Evolutionary conservation across 495 filamentous ascomycete species (phyloP).

Genomic region (Aspergillus sclerotiicarbonarius): DNA sequence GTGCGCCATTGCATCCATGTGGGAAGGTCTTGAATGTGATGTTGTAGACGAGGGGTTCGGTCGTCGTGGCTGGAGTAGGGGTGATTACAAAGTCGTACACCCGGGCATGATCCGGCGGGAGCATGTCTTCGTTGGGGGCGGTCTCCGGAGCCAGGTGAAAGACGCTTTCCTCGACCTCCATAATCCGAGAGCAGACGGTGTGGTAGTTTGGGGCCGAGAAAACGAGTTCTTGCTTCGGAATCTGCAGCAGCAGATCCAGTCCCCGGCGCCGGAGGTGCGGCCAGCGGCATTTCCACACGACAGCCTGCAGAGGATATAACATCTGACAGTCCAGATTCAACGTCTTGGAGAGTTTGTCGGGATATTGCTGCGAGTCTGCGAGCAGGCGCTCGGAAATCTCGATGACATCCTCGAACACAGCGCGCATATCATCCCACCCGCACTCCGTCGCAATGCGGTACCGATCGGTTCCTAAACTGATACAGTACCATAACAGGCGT

Average conservation of each 20-base stretch:
- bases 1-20: constrained; percentile 5
- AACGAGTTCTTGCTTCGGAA: constrained; percentile 15
- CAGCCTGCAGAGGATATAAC: constrained; percentile 19
- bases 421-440: constrained; percentile 14
- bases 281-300: constrained; percentile 24
- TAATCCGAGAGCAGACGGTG: constrained; percentile 18
- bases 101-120: constrained; percentile 15
- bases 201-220: constrained; percentile 15
- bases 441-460: constrained; percentile 12
- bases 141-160: not conserved
- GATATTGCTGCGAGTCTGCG: constrained; percentile 6
- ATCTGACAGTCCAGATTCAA: constrained; percentile 18
- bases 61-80: not conserved
- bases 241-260: constrained; percentile 13
- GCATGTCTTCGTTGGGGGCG: constrained; percentile 2
- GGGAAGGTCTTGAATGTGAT: constrained; percentile 17
- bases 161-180: constrained; percentile 17
- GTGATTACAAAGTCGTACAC: constrained; percentile 18
- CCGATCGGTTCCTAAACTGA: constrained; percentile 6
- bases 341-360: constrained; percentile 10
- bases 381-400: constrained; percentile 9
- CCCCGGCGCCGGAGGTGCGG: constrained; percentile 17
- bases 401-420: constrained; percentile 14
- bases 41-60: not conserved
- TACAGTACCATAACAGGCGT: constrained; percentile 10